A percentile compares a stretch with the other conserved stretches of the same genome.
phyloP scores from a whole-genome alignment of 1,284 basidiomycete species.

The Cutaneotrichosporon sp. region DNA sequence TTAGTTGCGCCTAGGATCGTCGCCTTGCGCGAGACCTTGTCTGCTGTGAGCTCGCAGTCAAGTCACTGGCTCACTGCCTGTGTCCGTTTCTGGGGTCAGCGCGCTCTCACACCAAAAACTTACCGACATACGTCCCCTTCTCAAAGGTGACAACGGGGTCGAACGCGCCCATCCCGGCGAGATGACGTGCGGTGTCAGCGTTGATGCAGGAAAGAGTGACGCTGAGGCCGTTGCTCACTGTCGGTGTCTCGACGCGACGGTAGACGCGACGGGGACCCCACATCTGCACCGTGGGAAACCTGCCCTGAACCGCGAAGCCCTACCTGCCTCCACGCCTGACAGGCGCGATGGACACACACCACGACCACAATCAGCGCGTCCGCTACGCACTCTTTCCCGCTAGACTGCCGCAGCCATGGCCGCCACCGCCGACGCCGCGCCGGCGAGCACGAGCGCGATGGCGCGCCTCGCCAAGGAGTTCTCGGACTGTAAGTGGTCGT shows the following conservation, averaged over 20 bases:
- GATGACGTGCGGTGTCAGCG: too few relatives aligned
- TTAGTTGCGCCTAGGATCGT: conserved; percentile 93
- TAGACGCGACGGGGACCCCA: too few relatives aligned
- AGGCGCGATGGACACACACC: too few relatives aligned
- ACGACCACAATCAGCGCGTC: background rate
- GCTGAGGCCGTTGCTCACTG: background rate
- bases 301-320: too few relatives aligned
- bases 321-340: too few relatives aligned
- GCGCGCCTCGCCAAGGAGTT: conserved; percentile 16
- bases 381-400: too few relatives aligned
- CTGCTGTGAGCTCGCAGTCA: conserved; percentile 14
- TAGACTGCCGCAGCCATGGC: background rate
- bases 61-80: conserved; percentile 36
- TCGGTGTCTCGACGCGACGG: background rate
- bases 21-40: conserved; percentile 88
- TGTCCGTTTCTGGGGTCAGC: conserved; percentile 39
- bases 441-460: conserved; percentile 14
- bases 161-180: conserved; percentile 43
- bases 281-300: conserved; percentile 1
- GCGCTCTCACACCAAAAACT: background rate
- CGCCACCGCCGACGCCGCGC: background rate
- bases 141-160: conserved; percentile 42
- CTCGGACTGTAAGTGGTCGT: conserved; percentile 15
- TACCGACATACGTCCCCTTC: conserved; percentile 42
- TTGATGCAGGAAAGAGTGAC: background rate